A percentile compares a stretch with the other conserved stretches of the same genome.
phyloP scores from a whole-genome alignment of 805 yeast genomes.

The Myxozyma sirexii region DNA sequence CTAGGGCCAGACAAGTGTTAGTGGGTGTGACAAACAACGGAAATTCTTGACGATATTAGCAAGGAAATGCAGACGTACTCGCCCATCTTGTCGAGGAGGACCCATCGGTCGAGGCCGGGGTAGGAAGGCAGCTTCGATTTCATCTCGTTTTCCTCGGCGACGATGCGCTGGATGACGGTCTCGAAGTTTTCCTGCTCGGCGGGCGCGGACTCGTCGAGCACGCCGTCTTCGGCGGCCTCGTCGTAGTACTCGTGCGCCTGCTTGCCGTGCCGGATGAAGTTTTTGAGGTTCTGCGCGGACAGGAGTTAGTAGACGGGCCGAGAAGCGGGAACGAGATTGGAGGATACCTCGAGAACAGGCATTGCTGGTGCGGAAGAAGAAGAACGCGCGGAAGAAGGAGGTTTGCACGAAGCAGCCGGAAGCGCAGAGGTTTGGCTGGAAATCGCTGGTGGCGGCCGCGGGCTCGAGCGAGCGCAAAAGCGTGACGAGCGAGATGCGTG shows the following conservation, averaged over 20 bases:
- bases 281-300: slow-evolving; percentile 51
- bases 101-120: slow-evolving; percentile 46
- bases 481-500: not conserved
- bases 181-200: slow-evolving; percentile 40
- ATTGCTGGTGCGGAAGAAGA: not conserved
- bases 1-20: slow-evolving; percentile 7
- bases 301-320: not conserved
- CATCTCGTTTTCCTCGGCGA: slow-evolving; percentile 46
- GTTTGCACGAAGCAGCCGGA: not conserved
- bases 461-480: not conserved
- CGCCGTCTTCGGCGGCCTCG: slow-evolving; percentile 3
- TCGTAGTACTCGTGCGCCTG: slow-evolving; percentile 49
- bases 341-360: slow-evolving; percentile 25
- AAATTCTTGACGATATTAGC: too few species aligned
- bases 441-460: not conserved
- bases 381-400: not conserved
- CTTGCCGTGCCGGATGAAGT: slow-evolving; percentile 66
- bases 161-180: slow-evolving; percentile 45
- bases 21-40: not conserved
- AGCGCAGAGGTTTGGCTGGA: too few species aligned
- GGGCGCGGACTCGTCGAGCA: slow-evolving; percentile 6
- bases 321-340: not conserved
- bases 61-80: slow-evolving; percentile 37
- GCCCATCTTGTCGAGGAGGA: slow-evolving; percentile 49
- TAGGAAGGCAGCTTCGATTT: slow-evolving; percentile 42